Evolutionary conservation across 768 basidiomycete genomes (phyloP).

Genomic region (Cyclocybe aegerita): DNA sequence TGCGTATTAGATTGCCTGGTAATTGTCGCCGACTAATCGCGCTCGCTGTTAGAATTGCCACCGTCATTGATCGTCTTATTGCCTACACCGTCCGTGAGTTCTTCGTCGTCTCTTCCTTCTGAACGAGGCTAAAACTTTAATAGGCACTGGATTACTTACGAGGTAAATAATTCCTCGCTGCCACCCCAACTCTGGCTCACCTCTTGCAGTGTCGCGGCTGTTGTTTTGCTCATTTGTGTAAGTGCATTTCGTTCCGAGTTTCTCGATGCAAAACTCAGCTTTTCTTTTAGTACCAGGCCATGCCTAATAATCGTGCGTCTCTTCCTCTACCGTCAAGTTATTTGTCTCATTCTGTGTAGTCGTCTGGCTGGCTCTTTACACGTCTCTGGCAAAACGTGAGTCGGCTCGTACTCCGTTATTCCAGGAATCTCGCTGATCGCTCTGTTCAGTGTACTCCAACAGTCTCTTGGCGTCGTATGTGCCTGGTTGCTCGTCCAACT

Average conservation of each 20-base stretch:
- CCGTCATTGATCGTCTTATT: constrained; percentile 25
- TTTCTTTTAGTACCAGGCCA: constrained; percentile 17
- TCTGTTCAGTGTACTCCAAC: constrained; percentile 23
- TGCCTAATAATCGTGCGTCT: constrained; percentile 20
- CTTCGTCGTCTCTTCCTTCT: neutral
- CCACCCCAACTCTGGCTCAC: neutral
- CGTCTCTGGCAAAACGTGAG: constrained; percentile 30
- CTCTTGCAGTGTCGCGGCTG: constrained; percentile 9
- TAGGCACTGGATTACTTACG: constrained; percentile 24
- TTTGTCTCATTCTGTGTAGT: constrained; percentile 13
- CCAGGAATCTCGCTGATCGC: neutral
- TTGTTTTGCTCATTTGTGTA: constrained; percentile 20
- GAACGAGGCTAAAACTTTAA: neutral
- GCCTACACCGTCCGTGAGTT: constrained; percentile 29
- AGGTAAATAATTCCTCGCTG: constrained; percentile 10
- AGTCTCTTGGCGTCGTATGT: constrained; percentile 26
- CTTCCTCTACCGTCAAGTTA: neutral
- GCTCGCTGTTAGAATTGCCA: constrained; percentile 13
- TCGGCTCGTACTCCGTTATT: neutral
- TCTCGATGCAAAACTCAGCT: neutral
- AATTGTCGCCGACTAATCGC: neutral
- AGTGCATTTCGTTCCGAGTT: neutral
- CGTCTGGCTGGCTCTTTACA: constrained; percentile 30
- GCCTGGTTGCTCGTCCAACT: neutral
- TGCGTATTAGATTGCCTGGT: constrained; percentile 1